Conservation (phyloP, 2,329 filamentous ascomycete species). For the Fusarium albidum region DNA sequence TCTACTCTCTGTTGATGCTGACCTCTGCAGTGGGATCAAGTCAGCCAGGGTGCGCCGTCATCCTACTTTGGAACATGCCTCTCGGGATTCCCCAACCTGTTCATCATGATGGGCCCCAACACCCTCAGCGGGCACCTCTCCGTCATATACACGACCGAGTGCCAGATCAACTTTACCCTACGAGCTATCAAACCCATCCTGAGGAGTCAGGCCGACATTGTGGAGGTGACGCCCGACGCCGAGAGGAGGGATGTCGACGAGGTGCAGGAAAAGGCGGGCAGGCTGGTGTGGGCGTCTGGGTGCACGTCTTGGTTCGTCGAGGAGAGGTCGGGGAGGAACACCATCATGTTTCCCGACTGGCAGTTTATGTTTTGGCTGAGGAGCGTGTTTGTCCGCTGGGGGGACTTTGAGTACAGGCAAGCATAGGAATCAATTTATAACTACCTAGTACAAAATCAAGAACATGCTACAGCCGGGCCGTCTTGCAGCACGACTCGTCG, state of each 20-base stretch:
- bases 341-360: conserved; percentile 61
- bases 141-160: conserved; percentile 60
- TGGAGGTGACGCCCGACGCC: conserved; percentile 42
- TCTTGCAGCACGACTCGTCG: conserved; percentile 38
- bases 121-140: conserved; percentile 56
- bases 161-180: conserved; percentile 57
- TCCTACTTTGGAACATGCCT: conserved; percentile 60
- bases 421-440: too few relatives aligned
- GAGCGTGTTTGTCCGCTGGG: conserved; percentile 53
- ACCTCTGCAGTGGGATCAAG: conserved; percentile 39
- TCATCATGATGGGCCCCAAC: conserved; percentile 44
- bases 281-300: conserved; percentile 57
- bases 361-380: conserved; percentile 58
- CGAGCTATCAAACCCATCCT: conserved; percentile 49
- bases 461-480: conserved; percentile 15
- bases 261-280: conserved; percentile 51
- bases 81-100: conserved; percentile 56
- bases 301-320: conserved; percentile 63
- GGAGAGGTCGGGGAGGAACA: conserved; percentile 54
- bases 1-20: conserved; percentile 9
- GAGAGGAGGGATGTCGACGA: conserved; percentile 39
- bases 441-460: conserved; percentile 4
- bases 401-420: conserved; percentile 49
- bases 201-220: conserved; percentile 35
- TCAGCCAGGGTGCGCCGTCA: conserved; percentile 36